Evolutionary conservation across 306 rosid species (phyloP), one percentile per base, ranked within the genome.

Genomic region (Gleditsia sinensis): DNA sequence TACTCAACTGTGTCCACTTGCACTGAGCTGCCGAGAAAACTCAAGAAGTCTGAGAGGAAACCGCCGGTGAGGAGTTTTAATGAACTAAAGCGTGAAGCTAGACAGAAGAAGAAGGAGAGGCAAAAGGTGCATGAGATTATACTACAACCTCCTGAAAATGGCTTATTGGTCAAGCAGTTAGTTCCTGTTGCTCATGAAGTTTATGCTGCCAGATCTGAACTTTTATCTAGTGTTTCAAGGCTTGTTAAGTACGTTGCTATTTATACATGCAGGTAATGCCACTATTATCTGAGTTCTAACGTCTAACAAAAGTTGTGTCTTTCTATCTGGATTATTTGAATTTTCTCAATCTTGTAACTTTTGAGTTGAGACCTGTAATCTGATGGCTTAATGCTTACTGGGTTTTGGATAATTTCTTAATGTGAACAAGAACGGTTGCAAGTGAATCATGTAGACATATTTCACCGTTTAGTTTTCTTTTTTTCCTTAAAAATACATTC

Each of bases 91-190:
- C 87, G 92, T 5, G 76, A 78, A 72, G 92, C 86, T 32, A 87
- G 90, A 61, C 60, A 42, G 82, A 83, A 39, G 83, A 80, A 16
- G 81, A 90, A 80, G 65, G 87, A 83, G 77, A 87, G 86, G 66
- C 82, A 83, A 75, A 75, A 42, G 3, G 89, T 67, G 48, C 72
- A 71, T 24, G 95, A 90, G 79, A 72, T 72, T 59, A 27, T 53
- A 64, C 63, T 87, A 23, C 66, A 53, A 24, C 89, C 92, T 78
- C 95, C 92, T 14, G 80, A 86, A 78, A 85, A 90, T 78, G 95
- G 95, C 17, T 62, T 90, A 79, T 51, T 83, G 85, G 85, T 87
- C 42, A 63, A 85, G 64, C 61, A 76, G 23, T 80, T 90, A 73
- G 57, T 90, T 80, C 92, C 90, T 60, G 37, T 80, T 75, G 95